Evolutionary conservation across 2,329 filamentous ascomycete species (phyloP).

Genomic region (Gyromitra esculenta): DNA sequence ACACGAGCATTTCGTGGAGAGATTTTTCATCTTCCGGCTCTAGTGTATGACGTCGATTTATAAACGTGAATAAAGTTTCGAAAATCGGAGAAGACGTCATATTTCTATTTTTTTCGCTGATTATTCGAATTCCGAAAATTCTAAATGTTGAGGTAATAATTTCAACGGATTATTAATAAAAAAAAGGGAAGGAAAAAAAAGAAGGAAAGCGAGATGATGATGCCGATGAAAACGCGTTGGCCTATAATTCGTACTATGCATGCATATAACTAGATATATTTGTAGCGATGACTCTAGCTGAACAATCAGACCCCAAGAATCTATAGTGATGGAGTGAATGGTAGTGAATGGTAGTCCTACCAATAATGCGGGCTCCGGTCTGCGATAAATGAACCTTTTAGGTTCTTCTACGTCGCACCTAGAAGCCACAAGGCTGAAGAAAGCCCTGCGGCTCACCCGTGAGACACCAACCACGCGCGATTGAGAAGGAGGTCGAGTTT

Average conservation of each 20-base stretch:
- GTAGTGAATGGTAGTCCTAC: neutral
- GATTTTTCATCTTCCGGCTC: neutral
- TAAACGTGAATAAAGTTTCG: slow-evolving; percentile 10
- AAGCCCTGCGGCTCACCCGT: neutral
- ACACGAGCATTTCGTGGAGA: slow-evolving; percentile 14
- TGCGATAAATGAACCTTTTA: neutral
- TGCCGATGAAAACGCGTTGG: neutral
- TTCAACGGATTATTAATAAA: neutral
- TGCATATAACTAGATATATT: neutral
- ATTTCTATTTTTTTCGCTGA: neutral
- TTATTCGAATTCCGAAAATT: neutral
- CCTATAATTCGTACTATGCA: slow-evolving; percentile 1
- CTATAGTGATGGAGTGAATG: neutral
- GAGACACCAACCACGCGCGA: neutral
- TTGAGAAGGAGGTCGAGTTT: neutral
- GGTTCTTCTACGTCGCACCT: neutral
- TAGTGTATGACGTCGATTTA: neutral
- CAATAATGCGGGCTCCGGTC: neutral
- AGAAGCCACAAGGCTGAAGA: neutral
- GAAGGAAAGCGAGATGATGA: neutral
- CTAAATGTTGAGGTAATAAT: neutral
- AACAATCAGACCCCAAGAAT: neutral
- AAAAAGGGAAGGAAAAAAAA: neutral
- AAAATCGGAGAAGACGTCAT: neutral
- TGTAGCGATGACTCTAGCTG: slow-evolving; percentile 4